Evolutionary conservation across 1,284 basidiomycete genomes (phyloP).

Genomic region (Athelia psychrophila): DNA sequence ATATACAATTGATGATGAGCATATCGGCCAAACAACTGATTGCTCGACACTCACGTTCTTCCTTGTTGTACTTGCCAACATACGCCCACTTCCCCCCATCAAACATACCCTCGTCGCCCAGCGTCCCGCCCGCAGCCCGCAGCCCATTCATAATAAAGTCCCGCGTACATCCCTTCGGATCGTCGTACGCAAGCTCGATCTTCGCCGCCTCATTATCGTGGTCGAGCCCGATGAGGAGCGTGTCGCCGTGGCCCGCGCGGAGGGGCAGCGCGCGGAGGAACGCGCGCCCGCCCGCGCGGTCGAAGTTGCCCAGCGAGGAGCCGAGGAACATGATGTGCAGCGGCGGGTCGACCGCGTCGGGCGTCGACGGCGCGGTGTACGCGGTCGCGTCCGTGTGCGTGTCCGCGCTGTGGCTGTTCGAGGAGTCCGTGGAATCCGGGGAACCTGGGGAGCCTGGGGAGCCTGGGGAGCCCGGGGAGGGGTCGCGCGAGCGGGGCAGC

Average conservation of each 20-base stretch:
- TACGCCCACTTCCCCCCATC: slow-evolving; percentile 81
- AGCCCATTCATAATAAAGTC: slow-evolving; percentile 93
- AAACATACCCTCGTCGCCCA: slow-evolving; percentile 65
- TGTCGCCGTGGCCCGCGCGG: slow-evolving; percentile 67
- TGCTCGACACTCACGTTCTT: slow-evolving; percentile 50
- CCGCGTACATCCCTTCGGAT: slow-evolving; percentile 73
- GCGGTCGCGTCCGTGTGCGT: slow-evolving; percentile 14
- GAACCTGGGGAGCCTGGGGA: neutral
- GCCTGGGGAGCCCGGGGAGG: neutral
- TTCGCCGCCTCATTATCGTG: slow-evolving; percentile 67
- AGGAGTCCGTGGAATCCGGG: neutral
- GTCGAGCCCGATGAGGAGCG: slow-evolving; percentile 82
- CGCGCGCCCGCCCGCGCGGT: slow-evolving; percentile 64
- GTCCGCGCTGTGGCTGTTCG: neutral
- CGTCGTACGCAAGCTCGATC: slow-evolving; percentile 85
- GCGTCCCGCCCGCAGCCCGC: slow-evolving; percentile 53
- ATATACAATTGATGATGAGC: slow-evolving; percentile 2
- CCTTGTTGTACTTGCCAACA: slow-evolving; percentile 72
- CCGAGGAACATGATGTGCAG: slow-evolving; percentile 92
- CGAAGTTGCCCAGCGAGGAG: slow-evolving; percentile 92
- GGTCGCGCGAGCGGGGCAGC: slow-evolving; percentile 5
- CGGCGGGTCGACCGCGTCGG: slow-evolving; percentile 39
- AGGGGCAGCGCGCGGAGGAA: slow-evolving; percentile 85
- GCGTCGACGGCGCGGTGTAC: slow-evolving; percentile 35
- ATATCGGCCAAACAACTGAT: slow-evolving; percentile 3